These are phyloP conservation scores for Pholiota adiposa DNA, from an alignment of 1,284 basidiomycete species.

Conservation along the genomic window DNA sequence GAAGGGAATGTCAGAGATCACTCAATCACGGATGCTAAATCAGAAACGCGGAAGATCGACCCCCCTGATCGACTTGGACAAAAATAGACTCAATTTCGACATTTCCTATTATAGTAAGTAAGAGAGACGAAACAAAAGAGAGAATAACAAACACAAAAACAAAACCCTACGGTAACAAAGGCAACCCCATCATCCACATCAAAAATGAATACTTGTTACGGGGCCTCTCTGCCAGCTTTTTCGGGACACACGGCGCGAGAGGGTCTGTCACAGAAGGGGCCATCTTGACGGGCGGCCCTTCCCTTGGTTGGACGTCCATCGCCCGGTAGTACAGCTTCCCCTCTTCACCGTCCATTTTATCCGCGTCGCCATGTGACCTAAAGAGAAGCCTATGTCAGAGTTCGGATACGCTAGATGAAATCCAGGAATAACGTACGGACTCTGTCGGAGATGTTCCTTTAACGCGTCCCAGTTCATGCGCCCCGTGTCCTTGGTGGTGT, in stretches of 20 bases:
- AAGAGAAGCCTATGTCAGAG: neutral
- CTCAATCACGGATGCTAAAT: no score
- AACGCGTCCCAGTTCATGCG: constrained; percentile 25
- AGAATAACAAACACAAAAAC: no score
- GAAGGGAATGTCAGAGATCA: no score
- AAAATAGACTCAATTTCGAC: no score
- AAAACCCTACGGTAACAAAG: no score
- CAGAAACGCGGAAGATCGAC: no score
- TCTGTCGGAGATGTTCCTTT: constrained; percentile 22
- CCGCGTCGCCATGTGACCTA: constrained; percentile 14
- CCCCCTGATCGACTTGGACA: no score
- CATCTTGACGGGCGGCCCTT: constrained; percentile 23
- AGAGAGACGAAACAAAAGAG: no score
- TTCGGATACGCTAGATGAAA: neutral
- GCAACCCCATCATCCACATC: no score
- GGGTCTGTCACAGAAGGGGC: neutral
- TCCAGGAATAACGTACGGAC: constrained; percentile 7
- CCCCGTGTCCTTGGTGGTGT: constrained; percentile 24
- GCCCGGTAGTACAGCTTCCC: constrained; percentile 21
- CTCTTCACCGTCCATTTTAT: constrained; percentile 11
- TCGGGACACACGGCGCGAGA: neutral
- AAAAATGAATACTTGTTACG: no score
- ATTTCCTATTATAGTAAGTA: no score
- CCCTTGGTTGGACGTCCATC: constrained; percentile 15
- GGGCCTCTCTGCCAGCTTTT: no score